Evolutionary conservation across 140 eudicot genomes (phyloP).

Genomic region (Ambrosia hybrid): DNA sequence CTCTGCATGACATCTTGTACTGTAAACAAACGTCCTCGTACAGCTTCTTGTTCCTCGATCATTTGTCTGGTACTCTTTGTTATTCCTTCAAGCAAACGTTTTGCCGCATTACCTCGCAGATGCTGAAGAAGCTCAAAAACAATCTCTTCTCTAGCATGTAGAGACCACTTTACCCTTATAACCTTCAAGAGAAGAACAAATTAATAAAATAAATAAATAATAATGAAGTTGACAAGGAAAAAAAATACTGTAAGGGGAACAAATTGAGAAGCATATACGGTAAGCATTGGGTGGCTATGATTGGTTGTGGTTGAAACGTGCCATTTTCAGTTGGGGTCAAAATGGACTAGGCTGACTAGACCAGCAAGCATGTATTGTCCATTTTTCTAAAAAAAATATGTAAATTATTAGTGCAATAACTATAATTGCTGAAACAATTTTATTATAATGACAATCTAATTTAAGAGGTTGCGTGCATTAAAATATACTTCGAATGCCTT

Average conservation of each 20-base stretch:
- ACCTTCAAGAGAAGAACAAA: conserved; percentile 46
- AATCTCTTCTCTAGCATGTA: conserved; percentile 97
- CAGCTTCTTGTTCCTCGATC: conserved; percentile 98
- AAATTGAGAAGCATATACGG: background rate
- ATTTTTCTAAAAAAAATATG: background rate
- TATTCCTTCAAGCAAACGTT: conserved; percentile 59
- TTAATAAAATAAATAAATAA: background rate
- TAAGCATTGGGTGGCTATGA: background rate
- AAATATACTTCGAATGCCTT: background rate
- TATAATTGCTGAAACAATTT: background rate
- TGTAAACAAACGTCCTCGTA: conserved; percentile 90
- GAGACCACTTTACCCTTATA: conserved; percentile 96
- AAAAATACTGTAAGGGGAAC: background rate
- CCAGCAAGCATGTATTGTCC: background rate
- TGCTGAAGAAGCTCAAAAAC: conserved; percentile 94
- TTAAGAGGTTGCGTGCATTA: background rate
- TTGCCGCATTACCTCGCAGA: conserved; percentile 66
- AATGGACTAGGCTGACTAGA: background rate
- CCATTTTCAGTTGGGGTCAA: background rate
- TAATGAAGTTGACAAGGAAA: background rate
- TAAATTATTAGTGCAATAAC: background rate
- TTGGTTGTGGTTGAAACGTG: background rate
- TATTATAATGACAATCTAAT: conserved; percentile 2
- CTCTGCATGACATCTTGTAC: conserved; percentile 99
- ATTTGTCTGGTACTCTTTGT: conserved; percentile 83